Conservation (phyloP, 1,139 yeast genomes). For the Casaregolazyma lundiana region DNA sequence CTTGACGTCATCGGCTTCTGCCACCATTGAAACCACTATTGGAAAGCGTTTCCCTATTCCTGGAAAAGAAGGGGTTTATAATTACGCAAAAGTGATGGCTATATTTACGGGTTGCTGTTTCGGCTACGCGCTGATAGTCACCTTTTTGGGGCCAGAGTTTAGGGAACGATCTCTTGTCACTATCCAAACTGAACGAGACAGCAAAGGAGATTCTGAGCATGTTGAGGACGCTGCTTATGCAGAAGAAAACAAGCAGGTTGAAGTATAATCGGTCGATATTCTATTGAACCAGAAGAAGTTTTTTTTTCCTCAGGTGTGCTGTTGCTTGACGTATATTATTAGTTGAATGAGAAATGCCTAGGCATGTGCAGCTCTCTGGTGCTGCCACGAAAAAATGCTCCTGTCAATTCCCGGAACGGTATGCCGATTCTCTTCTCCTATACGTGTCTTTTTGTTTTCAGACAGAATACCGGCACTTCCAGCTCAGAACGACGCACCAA, state of each 20-base stretch:
- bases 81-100: constrained; percentile 70
- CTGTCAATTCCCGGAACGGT: not conserved
- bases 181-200: constrained; percentile 4
- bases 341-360: too few relatives aligned
- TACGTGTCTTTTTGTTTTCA: constrained; percentile 30
- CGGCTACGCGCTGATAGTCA: constrained; percentile 52
- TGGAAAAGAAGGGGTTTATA: constrained; percentile 33
- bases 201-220: constrained; percentile 10
- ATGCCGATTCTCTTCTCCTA: not conserved
- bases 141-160: constrained; percentile 72
- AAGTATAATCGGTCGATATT: too few relatives aligned
- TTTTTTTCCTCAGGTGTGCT: not conserved
- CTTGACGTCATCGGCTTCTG: constrained; percentile 75
- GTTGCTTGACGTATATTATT: too few relatives aligned
- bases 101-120: constrained; percentile 78
- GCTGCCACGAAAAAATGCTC: too few relatives aligned
- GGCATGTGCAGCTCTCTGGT: constrained; percentile 41
- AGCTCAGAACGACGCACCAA: constrained; percentile 61
- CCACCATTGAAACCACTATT: constrained; percentile 74
- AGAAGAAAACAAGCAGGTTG: too few relatives aligned
- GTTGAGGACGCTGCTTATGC: constrained; percentile 5
- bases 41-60: constrained; percentile 61
- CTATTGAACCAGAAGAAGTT: too few relatives aligned
- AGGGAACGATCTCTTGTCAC: constrained; percentile 36
- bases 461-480: constrained; percentile 46